Base-by-base conservation (phyloP, 805 yeast genomes). In the Zygosaccharomyces bailii region DNA sequence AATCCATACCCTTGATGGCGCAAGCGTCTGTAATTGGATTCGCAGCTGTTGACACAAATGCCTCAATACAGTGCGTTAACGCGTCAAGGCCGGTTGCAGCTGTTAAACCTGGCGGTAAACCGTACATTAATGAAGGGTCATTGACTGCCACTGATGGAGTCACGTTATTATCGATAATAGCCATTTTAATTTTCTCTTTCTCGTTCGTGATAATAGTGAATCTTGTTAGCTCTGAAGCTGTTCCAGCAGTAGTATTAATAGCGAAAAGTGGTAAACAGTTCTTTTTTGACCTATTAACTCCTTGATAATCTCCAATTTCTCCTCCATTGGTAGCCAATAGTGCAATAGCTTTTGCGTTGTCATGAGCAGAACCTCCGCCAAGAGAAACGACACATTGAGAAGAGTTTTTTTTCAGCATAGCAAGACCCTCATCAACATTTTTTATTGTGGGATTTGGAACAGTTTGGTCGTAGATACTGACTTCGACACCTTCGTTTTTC, bases 291-390 rank as follows among this genome's bases (percentile, higher is more conserved):
- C 54, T 49, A 54, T 70, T 70, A 44, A 70, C 71, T 52, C 71
- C 71, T 54, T 71, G 74, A 36, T 66, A 54, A 39, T 71, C 60
- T 10, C 66, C 68, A 19, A 68, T 67, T 27, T 69, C 66, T 13
- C 71, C 70, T 46, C 70, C 70, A 33, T 58, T 56, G 44, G 69
- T 70, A 52, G 68, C 68, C 43, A 71, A 56, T 43, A 67, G 64
- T 24, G 75, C 72, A 39, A 71, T 64, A 11, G 57, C 56, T 53
- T 71, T 71, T 45, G 74, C 72, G 13, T 71, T 68, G 45, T 71
- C 75, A 58, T 71, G 72, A n/a, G 70, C 74, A 4, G 74, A 69
- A 20, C 75, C 75, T 36, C 75, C 75, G 20, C 75, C 75, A 23
- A 71, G 70, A 5, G 75, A 73, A 14, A 71, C 59, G 46, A 68